Evolutionary conservation across 768 basidiomycete species (phyloP).

Genomic region (Lentinula aciculospora): DNA sequence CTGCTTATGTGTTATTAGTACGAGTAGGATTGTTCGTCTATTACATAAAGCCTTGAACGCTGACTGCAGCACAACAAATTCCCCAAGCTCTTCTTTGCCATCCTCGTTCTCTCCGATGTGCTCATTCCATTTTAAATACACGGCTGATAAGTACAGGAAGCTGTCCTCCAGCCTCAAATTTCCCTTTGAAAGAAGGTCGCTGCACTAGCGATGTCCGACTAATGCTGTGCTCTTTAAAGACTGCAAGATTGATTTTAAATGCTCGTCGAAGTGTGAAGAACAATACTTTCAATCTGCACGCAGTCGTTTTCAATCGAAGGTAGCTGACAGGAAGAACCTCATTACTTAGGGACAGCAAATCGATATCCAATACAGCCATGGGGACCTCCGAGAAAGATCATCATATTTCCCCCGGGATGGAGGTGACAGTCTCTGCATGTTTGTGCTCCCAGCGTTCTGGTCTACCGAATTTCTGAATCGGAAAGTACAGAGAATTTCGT

Average conservation of each 20-base stretch:
- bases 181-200: conserved; percentile 19
- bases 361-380: conserved; percentile 42
- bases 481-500: conserved; percentile 4
- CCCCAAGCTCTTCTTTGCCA: no score
- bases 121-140: not conserved
- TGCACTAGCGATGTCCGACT: conserved; percentile 17
- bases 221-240: conserved; percentile 19
- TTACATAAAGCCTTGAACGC: no score
- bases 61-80: no score
- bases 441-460: conserved; percentile 56
- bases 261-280: conserved; percentile 27
- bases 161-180: conserved; percentile 18
- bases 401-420: conserved; percentile 43
- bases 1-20: no score
- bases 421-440: conserved; percentile 33
- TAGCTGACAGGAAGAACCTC: not conserved
- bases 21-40: no score
- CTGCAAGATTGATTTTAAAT: conserved; percentile 29
- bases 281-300: conserved; percentile 22
- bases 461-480: conserved; percentile 22
- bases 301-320: no score
- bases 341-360: conserved; percentile 38
- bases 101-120: no score
- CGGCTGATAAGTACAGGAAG: conserved; percentile 17
- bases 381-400: conserved; percentile 43